Evolutionary conservation across 108 stramenopile species (phyloP), one percentile per base, ranked within the genome.

Genomic region (Cyclostephanos invisitatus): DNA sequence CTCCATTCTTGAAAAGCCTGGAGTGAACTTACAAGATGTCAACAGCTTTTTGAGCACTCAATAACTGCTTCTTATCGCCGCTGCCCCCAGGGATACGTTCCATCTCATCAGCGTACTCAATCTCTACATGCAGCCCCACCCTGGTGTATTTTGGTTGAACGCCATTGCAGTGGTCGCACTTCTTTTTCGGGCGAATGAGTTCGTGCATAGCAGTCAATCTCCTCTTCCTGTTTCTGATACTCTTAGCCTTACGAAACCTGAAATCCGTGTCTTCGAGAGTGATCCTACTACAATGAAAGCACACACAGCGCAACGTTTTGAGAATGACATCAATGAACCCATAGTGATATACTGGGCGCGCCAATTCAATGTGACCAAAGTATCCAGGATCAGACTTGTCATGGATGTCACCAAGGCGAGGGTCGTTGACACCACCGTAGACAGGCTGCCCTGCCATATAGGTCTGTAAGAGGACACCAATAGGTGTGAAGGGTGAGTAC

Each of bases 351-450:
- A 98, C 97, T 20, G 98, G 96, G 40, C 88, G 70, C 44, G 97
- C 97, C 53, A 98, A 77, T 68, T 99, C 97, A 60, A 99, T 87
- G 86, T 99, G 98, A 15, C 98, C 98, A 73, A 99, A 99, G 78
- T 99, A 96, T 65, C 98, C 98, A 4, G 98, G 98, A 74, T 97
- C 92, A 44, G 96, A 95, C 72, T 94, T 85, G 80, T 93, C 91
- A 49, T 91, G 91, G 54, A 94, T 75, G 70, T 77, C 83, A 21
- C 99, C 99, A 71, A 99, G 87, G 47, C 97, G 88, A 21, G 99
- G 98, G 73, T 99, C 99, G 67, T 97, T 96, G 53, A 96, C 94
- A 40, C 98, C 97, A 49, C 98, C 98, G 65, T 96, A 96, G 37
- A 98, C 96, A 27, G 96, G 93, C 70, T 97, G 93, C 7, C 97